Evolutionary conservation across 2,329 filamentous ascomycete genomes (phyloP).

Genomic region (Capronia americana): DNA sequence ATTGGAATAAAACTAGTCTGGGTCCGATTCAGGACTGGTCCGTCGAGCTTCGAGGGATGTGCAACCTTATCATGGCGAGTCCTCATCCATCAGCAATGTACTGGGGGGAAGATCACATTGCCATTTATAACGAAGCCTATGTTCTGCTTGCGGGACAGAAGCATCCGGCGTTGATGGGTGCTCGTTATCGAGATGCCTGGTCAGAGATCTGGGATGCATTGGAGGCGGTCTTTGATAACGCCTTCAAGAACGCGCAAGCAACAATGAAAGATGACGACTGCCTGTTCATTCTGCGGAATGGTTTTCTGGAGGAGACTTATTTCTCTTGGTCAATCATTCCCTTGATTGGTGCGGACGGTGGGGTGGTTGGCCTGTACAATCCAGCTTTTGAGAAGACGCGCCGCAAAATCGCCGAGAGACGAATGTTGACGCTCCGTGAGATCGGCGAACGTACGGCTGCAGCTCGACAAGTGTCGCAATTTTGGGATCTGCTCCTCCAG

Average conservation of each 20-base stretch:
- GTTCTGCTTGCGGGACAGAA: constrained; percentile 75
- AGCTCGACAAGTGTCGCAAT: constrained; percentile 73
- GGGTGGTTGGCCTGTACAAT: constrained; percentile 78
- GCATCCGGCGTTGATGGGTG: constrained; percentile 77
- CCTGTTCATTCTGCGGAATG: constrained; percentile 71
- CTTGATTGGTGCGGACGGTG: constrained; percentile 74
- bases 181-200: constrained; percentile 72
- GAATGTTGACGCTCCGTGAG: constrained; percentile 79
- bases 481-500: constrained; percentile 73
- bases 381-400: constrained; percentile 82
- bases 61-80: constrained; percentile 80
- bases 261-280: constrained; percentile 85
- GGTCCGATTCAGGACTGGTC: constrained; percentile 79
- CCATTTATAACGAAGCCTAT: constrained; percentile 76
- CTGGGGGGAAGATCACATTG: constrained; percentile 73
- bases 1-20: constrained; percentile 75
- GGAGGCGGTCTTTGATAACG: constrained; percentile 70
- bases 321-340: constrained; percentile 81
- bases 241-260: constrained; percentile 73
- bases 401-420: constrained; percentile 76
- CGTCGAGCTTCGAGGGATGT: constrained; percentile 75
- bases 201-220: constrained; percentile 76
- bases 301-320: constrained; percentile 76
- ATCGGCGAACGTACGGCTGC: constrained; percentile 76
- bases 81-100: constrained; percentile 79